Evolutionary conservation across 495 filamentous ascomycete species (phyloP).

Genomic region (Lindgomyces ingoldianus): DNA sequence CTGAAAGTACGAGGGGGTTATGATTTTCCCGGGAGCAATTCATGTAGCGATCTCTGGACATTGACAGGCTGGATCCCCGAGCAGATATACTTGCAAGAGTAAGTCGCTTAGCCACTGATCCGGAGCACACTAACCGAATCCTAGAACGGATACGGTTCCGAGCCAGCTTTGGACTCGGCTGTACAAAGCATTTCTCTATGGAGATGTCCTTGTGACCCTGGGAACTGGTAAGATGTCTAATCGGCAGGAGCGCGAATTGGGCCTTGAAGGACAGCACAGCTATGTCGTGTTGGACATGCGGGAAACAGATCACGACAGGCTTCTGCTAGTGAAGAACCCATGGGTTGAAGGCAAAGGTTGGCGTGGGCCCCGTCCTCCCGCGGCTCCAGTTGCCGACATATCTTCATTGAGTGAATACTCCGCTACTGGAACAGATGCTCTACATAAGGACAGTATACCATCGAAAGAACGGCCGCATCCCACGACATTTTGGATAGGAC

Average conservation of each 20-base stretch:
- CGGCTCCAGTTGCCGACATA: slow-evolving; percentile 13
- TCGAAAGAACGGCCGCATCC: slow-evolving; percentile 3
- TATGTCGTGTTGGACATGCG: slow-evolving; percentile 87
- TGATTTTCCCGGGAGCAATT: slow-evolving; percentile 98
- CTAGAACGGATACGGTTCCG: slow-evolving; percentile 55
- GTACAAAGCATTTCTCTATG: slow-evolving; percentile 68
- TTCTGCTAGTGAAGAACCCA: slow-evolving; percentile 89
- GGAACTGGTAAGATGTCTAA: slow-evolving; percentile 79
- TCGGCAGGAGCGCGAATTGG: slow-evolving; percentile 74
- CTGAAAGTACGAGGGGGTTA: slow-evolving; percentile 96
- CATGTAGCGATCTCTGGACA: slow-evolving; percentile 86
- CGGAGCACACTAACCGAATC: slow-evolving; percentile 4
- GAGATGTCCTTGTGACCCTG: slow-evolving; percentile 84
- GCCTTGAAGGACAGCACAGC: slow-evolving; percentile 85
- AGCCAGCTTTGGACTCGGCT: slow-evolving; percentile 78
- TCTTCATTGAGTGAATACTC: slow-evolving; percentile 5
- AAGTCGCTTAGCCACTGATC: slow-evolving; percentile 1
- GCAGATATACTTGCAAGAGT: slow-evolving; percentile 84
- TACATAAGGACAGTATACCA: not conserved
- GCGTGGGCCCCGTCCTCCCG: slow-evolving; percentile 50
- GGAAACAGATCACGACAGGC: slow-evolving; percentile 60
- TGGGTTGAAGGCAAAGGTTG: slow-evolving; percentile 82
- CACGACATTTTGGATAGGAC: slow-evolving; percentile 78
- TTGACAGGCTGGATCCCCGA: slow-evolving; percentile 96
- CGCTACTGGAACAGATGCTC: not conserved